Evolutionary conservation across 2,329 filamentous ascomycete species (phyloP).

Genomic region (Colletotrichum tanaceti): DNA sequence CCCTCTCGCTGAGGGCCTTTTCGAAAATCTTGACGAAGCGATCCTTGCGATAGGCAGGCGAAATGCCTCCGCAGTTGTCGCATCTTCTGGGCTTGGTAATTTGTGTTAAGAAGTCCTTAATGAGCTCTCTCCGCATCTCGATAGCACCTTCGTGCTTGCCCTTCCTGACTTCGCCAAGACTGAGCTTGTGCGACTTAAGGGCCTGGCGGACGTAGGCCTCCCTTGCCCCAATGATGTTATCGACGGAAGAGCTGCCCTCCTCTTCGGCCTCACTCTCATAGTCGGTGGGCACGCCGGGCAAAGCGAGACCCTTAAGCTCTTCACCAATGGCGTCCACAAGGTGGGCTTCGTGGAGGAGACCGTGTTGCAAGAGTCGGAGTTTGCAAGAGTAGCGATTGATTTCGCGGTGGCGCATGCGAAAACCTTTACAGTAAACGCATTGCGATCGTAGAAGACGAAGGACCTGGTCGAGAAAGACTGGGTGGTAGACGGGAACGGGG

Average conservation of each 20-base stretch:
- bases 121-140: constrained; percentile 78
- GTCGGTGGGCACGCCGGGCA: constrained; percentile 51
- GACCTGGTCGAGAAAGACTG: constrained; percentile 95
- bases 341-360: constrained; percentile 77
- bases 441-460: constrained; percentile 86
- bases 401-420: constrained; percentile 81
- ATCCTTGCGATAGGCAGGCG: constrained; percentile 88
- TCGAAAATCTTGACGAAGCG: constrained; percentile 94
- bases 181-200: constrained; percentile 70
- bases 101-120: constrained; percentile 83
- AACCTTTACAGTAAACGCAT: constrained; percentile 89
- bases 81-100: constrained; percentile 79
- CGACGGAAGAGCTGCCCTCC: constrained; percentile 66
- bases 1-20: constrained; percentile 79
- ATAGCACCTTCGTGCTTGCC: constrained; percentile 86
- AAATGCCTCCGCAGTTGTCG: constrained; percentile 73
- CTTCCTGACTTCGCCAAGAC: constrained; percentile 61
- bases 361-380: constrained; percentile 85
- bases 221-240: constrained; percentile 64
- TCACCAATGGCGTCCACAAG: constrained; percentile 66
- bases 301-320: constrained; percentile 57
- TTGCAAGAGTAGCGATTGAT: constrained; percentile 86
- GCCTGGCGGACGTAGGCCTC: constrained; percentile 78
- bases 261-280: constrained; percentile 72
- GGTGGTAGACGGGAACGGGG: constrained; percentile 92